Evolutionary conservation across 345 rosid species (phyloP), one percentile per base, ranked within the genome.

Genomic region (Eucalyptus cloeziana): DNA sequence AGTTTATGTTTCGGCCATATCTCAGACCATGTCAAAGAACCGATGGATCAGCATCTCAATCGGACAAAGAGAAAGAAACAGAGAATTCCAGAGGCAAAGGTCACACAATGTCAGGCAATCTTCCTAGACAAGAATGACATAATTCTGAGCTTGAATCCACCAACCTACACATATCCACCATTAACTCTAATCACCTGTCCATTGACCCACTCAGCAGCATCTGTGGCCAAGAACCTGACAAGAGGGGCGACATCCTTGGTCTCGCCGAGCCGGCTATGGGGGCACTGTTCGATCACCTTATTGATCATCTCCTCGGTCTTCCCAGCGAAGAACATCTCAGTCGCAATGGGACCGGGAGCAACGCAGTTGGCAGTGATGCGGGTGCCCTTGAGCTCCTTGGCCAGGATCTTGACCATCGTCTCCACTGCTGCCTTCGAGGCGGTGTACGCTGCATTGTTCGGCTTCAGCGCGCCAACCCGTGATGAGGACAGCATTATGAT

Each of bases 301-400:
- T 85, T n/a, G 89, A 90, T 81, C 49, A 60, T 40, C 87, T 90
- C 91, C 91, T 87, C 83, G 1, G 89, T 12, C 69, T 88, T 90
- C 31, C 91, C 91, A 3, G 50, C 89, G 2, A 87, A 87, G 79
- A 90, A 87, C 91, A 90, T 44, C 67, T 90, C 91, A 4, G 89
- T 90, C 11, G 87, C 89, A 11, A 87, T 81, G 21, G 91, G 87
- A 27, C 91, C 89, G 4, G 91, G 89, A 5, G 89, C 91, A 8
- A 90, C 71, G 33, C 89, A 87, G 85, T 90, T 90, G 30, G 88
- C 89, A 11, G 91, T 87, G 62, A 90, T 90, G 56, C 49, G 43
- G 11, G 87, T 90, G 50, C 91, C 91, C 89, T 64, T 90, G 89
- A 90, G 91, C 89, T 90, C 91, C 89, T 90, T 90, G 22, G 91